Percentiles rank a stretch among this genome's conserved stretches.
Conservation (phyloP, 2,329 filamentous ascomycete species). For the Albifimbria verrucaria region DNA sequence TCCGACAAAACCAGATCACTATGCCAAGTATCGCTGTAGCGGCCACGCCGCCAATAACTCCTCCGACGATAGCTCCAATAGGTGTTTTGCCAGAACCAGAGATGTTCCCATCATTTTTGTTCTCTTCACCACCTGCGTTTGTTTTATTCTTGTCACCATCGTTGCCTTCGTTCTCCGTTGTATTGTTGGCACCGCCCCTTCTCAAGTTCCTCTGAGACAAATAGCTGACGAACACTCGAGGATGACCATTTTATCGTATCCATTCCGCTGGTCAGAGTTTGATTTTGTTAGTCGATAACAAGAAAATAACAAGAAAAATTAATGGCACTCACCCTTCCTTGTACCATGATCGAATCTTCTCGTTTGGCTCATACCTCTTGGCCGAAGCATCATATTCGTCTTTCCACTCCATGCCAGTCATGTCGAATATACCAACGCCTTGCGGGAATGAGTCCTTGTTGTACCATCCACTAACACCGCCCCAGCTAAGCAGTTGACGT, state of each 20-base stretch:
- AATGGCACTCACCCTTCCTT: background rate
- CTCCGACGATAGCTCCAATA: background rate
- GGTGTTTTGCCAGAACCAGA: background rate
- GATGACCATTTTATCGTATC: background rate
- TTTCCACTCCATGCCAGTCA: background rate
- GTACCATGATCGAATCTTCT: background rate
- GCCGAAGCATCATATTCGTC: background rate
- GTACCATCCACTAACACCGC: background rate
- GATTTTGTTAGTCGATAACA: too few species aligned
- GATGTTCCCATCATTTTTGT: background rate
- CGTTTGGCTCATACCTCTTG: background rate
- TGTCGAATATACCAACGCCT: background rate
- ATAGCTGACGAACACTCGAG: background rate
- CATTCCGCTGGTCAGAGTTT: background rate
- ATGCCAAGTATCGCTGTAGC: background rate
- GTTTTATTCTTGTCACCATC: background rate
- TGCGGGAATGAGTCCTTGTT: background rate
- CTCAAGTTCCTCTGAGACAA: background rate
- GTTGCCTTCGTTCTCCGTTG: background rate
- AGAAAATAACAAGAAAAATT: background rate
- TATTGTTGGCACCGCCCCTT: background rate
- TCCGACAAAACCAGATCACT: background rate
- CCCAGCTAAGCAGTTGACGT: background rate
- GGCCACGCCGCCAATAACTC: background rate
- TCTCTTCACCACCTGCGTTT: background rate